Evolutionary conservation across 805 yeast genomes (phyloP).

Genomic region (Ogataea paradorogensis): DNA sequence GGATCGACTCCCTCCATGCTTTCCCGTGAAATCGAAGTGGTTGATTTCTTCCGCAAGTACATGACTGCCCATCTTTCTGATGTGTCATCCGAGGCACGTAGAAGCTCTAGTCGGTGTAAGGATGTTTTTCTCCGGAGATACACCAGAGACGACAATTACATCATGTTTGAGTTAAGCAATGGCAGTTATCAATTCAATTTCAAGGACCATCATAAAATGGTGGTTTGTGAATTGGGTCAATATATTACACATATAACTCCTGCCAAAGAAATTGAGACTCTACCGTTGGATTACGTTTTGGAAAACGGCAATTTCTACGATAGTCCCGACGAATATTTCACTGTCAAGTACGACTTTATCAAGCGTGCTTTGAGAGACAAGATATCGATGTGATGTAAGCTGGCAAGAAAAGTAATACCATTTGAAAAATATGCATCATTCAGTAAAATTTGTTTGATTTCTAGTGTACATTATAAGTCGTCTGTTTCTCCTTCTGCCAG

Average conservation of each 20-base stretch:
- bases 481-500: conserved; percentile 53
- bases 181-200: conserved; percentile 94
- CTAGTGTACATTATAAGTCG: conserved; percentile 18
- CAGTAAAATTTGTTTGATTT: background rate
- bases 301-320: conserved; percentile 40
- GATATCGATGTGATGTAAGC: conserved; percentile 21
- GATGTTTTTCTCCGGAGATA: conserved; percentile 79
- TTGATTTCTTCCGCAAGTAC: conserved; percentile 84
- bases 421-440: conserved; percentile 1
- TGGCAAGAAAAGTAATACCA: conserved; percentile 6
- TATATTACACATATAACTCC: conserved; percentile 82
- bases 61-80: conserved; percentile 89
- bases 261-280: conserved; percentile 65
- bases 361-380: conserved; percentile 60
- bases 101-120: conserved; percentile 42
- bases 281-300: conserved; percentile 49
- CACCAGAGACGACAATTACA: conserved; percentile 72
- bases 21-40: conserved; percentile 75
- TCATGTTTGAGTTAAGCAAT: conserved; percentile 90
- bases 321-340: conserved; percentile 44
- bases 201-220: conserved; percentile 88
- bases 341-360: conserved; percentile 52
- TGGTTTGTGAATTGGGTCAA: conserved; percentile 72
- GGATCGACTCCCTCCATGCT: conserved; percentile 45
- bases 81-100: conserved; percentile 61